Evolutionary conservation across 495 filamentous ascomycete species (phyloP).

Genomic region (Aspergillus haitiensis): DNA sequence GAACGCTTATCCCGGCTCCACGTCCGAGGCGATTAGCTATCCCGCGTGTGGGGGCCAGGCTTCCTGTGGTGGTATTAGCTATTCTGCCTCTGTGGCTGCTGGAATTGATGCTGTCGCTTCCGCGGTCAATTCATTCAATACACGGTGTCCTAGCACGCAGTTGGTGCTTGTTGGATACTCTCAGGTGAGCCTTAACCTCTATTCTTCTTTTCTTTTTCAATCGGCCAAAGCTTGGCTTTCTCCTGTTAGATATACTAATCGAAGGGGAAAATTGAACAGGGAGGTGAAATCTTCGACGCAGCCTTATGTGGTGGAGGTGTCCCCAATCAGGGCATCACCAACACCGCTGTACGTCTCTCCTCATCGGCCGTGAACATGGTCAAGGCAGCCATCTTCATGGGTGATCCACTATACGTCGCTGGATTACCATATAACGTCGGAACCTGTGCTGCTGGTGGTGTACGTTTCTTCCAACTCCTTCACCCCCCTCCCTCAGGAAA

Average conservation of each 20-base stretch:
- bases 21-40: conserved; percentile 56
- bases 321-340: conserved; percentile 49
- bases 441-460: conserved; percentile 54
- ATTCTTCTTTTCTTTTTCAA: conserved; percentile 25
- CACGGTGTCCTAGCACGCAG: conserved; percentile 55
- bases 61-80: conserved; percentile 51
- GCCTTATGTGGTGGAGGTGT: conserved; percentile 62
- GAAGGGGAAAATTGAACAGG: conserved; percentile 32
- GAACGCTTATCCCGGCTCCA: conserved; percentile 49
- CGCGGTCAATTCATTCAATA: conserved; percentile 56
- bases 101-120: conserved; percentile 54
- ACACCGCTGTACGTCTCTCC: conserved; percentile 48
- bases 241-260: background rate
- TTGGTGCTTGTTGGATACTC: conserved; percentile 60
- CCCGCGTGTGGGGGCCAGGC: conserved; percentile 60
- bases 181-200: conserved; percentile 29
- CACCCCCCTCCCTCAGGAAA: too few relatives aligned
- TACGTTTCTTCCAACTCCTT: conserved; percentile 37
- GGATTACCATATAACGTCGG: conserved; percentile 63
- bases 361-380: conserved; percentile 49
- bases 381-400: conserved; percentile 65
- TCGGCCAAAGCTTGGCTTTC: conserved; percentile 28
- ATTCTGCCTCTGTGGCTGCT: conserved; percentile 48
- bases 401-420: conserved; percentile 54
- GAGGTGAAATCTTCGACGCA: conserved; percentile 64